These are phyloP conservation scores for Mucor sp. DNA, from an alignment of 371 early-diverging fungal genomes.

Conservation along the genomic window DNA sequence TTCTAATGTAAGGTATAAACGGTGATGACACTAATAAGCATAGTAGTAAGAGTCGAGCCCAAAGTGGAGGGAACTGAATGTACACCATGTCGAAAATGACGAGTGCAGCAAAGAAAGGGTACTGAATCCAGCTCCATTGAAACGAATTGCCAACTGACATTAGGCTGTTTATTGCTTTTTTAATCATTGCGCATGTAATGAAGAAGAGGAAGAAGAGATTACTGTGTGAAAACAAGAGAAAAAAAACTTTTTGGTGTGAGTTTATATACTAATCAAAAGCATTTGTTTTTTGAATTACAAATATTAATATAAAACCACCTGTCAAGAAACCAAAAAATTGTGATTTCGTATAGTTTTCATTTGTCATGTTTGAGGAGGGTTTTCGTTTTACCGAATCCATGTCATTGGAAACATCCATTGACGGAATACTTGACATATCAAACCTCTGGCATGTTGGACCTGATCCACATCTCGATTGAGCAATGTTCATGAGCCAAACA, in stretches of 20 bases:
- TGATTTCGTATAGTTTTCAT: background rate
- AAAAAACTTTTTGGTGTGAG: background rate
- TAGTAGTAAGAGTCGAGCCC: constrained; percentile 27
- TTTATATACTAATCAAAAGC: background rate
- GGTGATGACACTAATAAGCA: constrained; percentile 21
- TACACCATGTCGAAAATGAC: constrained; percentile 26
- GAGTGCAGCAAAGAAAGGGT: constrained; percentile 20
- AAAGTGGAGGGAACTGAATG: constrained; percentile 33
- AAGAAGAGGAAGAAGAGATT: constrained; percentile 1
- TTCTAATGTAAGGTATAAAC: constrained; percentile 43
- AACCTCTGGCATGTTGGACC: background rate
- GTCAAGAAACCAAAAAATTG: constrained; percentile 2
- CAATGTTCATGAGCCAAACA: no score
- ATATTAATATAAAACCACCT: background rate
- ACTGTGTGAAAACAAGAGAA: background rate
- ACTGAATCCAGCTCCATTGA: constrained; percentile 23
- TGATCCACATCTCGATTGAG: background rate
- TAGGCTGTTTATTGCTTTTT: background rate
- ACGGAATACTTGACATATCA: background rate
- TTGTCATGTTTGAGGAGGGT: background rate
- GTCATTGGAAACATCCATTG: background rate
- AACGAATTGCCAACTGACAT: background rate
- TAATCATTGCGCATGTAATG: constrained; percentile 1
- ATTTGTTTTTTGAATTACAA: background rate
- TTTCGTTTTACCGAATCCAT: background rate